Conservation (phyloP, 2,329 filamentous ascomycete species). For the Paraconiothyrium brasiliense region DNA sequence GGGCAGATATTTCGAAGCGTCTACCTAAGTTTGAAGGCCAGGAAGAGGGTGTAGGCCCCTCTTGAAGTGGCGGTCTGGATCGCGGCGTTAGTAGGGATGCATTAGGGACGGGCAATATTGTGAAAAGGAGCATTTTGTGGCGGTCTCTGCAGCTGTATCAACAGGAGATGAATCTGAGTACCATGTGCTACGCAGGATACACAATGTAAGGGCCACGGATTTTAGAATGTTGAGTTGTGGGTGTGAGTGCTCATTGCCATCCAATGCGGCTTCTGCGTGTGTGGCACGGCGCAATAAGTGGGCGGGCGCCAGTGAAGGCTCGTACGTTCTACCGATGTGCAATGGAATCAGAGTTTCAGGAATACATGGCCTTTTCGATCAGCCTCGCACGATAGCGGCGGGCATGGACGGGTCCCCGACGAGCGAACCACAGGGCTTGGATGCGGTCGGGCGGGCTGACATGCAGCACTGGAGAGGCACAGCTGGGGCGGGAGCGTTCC, state of each 20-base stretch:
- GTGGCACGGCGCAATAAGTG: not conserved
- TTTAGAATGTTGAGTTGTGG: not conserved
- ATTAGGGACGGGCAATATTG: conserved; percentile 9
- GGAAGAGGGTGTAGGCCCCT: conserved; percentile 39
- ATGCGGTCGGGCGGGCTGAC: conserved; percentile 17
- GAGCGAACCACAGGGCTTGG: conserved; percentile 10
- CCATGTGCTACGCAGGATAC: not conserved
- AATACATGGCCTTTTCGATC: not conserved
- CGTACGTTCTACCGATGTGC: too few species aligned
- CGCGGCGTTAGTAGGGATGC: not conserved
- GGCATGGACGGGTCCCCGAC: not conserved
- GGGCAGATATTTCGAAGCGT: conserved; percentile 77
- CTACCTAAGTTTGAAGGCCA: conserved; percentile 79
- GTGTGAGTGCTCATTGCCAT: not conserved
- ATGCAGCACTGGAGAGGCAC: conserved; percentile 19
- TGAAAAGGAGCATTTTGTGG: conserved; percentile 12
- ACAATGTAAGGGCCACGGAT: not conserved
- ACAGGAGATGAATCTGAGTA: not conserved
- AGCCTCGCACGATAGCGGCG: not conserved
- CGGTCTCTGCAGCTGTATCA: conserved; percentile 22
- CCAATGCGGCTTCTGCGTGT: not conserved
- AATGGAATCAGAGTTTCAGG: conserved; percentile 6
- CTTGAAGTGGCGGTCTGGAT: not conserved
- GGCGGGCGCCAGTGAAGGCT: too few species aligned
- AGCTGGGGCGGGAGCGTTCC: conserved; percentile 26